Evolutionary conservation across 2,329 filamentous ascomycete genomes (phyloP).

Genomic region (Coniochaeta sp.): DNA sequence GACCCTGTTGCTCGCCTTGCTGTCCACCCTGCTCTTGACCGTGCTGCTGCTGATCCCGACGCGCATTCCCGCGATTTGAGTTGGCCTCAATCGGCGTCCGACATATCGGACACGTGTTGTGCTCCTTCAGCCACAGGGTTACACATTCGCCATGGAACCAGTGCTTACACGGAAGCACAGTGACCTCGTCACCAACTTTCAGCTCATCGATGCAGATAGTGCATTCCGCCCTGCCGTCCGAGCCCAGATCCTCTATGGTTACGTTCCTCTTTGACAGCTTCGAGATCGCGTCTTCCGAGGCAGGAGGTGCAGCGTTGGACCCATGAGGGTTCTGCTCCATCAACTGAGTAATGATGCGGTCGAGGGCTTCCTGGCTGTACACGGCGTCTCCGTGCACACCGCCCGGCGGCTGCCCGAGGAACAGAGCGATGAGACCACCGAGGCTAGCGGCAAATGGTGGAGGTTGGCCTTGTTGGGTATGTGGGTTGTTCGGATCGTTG

Average conservation of each 20-base stretch:
- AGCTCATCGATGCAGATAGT: slow-evolving; percentile 93
- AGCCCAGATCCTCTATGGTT: slow-evolving; percentile 60
- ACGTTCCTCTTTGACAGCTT: slow-evolving; percentile 65
- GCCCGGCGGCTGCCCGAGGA: slow-evolving; percentile 43
- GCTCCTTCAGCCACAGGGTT: slow-evolving; percentile 75
- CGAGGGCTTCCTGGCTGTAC: slow-evolving; percentile 83
- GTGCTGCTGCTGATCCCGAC: slow-evolving; percentile 7
- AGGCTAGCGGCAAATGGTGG: slow-evolving; percentile 35
- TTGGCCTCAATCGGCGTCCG: slow-evolving; percentile 51
- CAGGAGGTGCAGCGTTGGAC: slow-evolving; percentile 75
- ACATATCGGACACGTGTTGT: slow-evolving; percentile 88
- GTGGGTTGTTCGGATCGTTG: slow-evolving; percentile 12
- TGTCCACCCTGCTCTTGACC: slow-evolving; percentile 7
- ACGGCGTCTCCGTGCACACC: slow-evolving; percentile 69
- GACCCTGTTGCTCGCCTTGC: background rate
- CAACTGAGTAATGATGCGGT: slow-evolving; percentile 77
- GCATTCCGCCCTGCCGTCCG: slow-evolving; percentile 69
- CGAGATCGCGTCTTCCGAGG: slow-evolving; percentile 66
- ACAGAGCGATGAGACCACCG: slow-evolving; percentile 42
- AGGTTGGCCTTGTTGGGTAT: slow-evolving; percentile 13
- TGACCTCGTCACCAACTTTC: slow-evolving; percentile 63
- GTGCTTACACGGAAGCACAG: slow-evolving; percentile 78
- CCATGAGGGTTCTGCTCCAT: slow-evolving; percentile 71
- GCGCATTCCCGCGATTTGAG: background rate
- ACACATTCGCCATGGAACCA: slow-evolving; percentile 90